Percentiles rank a stretch among this genome's conserved stretches.
Evolutionary conservation across 164 flowering plant species (phyloP).

Genomic region (Stephania japonica): DNA sequence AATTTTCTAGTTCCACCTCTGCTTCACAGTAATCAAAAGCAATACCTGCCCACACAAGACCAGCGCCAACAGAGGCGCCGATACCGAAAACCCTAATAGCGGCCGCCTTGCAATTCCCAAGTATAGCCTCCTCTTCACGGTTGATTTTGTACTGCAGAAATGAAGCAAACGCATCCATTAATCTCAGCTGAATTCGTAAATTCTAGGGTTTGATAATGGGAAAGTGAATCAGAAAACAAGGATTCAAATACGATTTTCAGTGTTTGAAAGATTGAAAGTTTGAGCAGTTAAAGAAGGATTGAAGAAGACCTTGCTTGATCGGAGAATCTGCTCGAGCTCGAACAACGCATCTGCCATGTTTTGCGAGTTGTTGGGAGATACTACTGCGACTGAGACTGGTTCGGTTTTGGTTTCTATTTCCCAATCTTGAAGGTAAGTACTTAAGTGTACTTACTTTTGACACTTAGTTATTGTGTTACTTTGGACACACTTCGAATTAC

Average conservation of each 20-base stretch:
- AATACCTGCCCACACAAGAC: conserved; percentile 42
- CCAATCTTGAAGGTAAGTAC: too few relatives aligned
- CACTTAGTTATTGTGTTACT: too few relatives aligned
- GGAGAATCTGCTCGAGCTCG: conserved; percentile 33
- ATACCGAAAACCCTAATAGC: conserved; percentile 30
- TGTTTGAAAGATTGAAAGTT: not conserved
- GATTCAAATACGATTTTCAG: not conserved
- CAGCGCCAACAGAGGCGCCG: conserved; percentile 27
- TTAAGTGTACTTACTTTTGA: too few relatives aligned
- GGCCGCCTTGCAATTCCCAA: conserved; percentile 28
- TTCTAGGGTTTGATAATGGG: not conserved
- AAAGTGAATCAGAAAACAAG: not conserved
- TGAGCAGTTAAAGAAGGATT: not conserved
- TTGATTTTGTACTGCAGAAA: conserved; percentile 34
- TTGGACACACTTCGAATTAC: too few relatives aligned
- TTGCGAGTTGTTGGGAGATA: too few relatives aligned
- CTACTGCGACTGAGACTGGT: too few relatives aligned
- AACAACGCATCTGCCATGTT: conserved; percentile 35
- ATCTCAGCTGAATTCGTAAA: not conserved
- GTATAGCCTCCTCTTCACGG: conserved; percentile 32
- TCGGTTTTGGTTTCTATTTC: too few relatives aligned
- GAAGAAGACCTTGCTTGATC: conserved; percentile 30
- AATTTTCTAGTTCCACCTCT: too few relatives aligned
- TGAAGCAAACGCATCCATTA: not conserved
- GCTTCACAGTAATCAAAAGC: not conserved